These are phyloP conservation scores for Leccinum barrowsii DNA, from an alignment of 768 basidiomycete species.

Conservation along the genomic window DNA sequence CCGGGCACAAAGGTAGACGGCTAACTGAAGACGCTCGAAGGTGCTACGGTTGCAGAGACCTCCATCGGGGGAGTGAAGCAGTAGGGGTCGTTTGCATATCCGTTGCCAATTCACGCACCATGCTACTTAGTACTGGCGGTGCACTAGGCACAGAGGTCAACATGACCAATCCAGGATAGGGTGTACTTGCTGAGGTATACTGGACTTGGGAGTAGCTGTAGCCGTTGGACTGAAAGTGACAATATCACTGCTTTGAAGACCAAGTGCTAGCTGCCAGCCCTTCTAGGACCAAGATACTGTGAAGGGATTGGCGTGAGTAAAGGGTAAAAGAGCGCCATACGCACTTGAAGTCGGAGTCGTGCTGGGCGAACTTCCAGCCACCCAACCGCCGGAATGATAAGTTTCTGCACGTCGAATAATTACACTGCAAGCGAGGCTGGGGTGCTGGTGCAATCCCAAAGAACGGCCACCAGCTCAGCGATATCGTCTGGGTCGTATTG, in stretches of 20 bases:
- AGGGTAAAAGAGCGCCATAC: constrained; percentile 21
- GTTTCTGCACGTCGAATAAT: constrained; percentile 53
- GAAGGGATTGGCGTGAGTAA: constrained; percentile 6
- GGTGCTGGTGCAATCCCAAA: constrained; percentile 37
- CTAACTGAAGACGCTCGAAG: constrained; percentile 35
- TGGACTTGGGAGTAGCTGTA: constrained; percentile 50
- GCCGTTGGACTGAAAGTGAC: constrained; percentile 60
- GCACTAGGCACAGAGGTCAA: constrained; percentile 2
- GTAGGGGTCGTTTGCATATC: constrained; percentile 30
- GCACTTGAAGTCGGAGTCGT: constrained; percentile 56
- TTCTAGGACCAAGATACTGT: constrained; percentile 83
- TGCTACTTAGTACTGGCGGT: constrained; percentile 14
- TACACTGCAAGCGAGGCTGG: constrained; percentile 48
- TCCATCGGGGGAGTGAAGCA: constrained; percentile 15
- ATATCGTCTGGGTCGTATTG: constrained; percentile 53
- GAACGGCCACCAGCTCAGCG: constrained; percentile 56
- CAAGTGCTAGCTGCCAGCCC: constrained; percentile 80
- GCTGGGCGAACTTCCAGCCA: constrained; percentile 45
- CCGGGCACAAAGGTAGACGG: constrained; percentile 20
- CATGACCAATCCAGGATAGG: constrained; percentile 54
- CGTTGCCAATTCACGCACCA: constrained; percentile 28
- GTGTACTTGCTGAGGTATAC: constrained; percentile 50
- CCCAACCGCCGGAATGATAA: constrained; percentile 49
- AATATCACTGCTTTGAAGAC: constrained; percentile 66
- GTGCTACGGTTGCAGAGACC: constrained; percentile 27